Conservation (phyloP, 257 asterid species). For the Cruciata laevipes region DNA sequence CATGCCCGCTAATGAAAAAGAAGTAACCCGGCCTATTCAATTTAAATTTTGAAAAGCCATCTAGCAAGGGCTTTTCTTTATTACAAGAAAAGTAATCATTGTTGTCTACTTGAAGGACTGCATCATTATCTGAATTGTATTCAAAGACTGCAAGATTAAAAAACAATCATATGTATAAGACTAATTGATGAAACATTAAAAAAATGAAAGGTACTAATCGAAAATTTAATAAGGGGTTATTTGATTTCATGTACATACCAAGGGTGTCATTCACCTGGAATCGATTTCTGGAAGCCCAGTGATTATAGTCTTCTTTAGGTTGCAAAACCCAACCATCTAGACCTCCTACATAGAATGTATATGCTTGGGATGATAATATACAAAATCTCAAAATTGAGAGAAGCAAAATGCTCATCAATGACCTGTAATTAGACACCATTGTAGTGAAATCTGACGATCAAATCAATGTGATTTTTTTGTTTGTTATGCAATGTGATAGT, state of each 20-base stretch:
- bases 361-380: slow-evolving; percentile 3
- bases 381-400: slow-evolving; percentile 5
- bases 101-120: slow-evolving; percentile 49
- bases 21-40: slow-evolving; percentile 50
- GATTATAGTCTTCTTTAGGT: slow-evolving; percentile 27
- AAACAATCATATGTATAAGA: background rate
- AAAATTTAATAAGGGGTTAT: background rate
- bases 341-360: slow-evolving; percentile 26
- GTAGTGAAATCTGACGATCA: too few relatives aligned
- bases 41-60: slow-evolving; percentile 37
- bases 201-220: background rate
- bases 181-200: background rate
- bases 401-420: background rate
- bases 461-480: too few relatives aligned
- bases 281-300: slow-evolving; percentile 30
- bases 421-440: background rate
- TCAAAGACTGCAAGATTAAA: slow-evolving; percentile 33
- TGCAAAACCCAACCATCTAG: slow-evolving; percentile 29
- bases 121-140: slow-evolving; percentile 40
- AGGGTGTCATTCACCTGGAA: slow-evolving; percentile 38
- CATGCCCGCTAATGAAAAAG: slow-evolving; percentile 51
- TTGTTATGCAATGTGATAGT: too few relatives aligned
- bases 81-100: slow-evolving; percentile 39
- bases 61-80: slow-evolving; percentile 33
- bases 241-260: slow-evolving; percentile 11